Conservation (phyloP, 2,329 filamentous ascomycete species). For the Pestalotiopsis sp. region DNA sequence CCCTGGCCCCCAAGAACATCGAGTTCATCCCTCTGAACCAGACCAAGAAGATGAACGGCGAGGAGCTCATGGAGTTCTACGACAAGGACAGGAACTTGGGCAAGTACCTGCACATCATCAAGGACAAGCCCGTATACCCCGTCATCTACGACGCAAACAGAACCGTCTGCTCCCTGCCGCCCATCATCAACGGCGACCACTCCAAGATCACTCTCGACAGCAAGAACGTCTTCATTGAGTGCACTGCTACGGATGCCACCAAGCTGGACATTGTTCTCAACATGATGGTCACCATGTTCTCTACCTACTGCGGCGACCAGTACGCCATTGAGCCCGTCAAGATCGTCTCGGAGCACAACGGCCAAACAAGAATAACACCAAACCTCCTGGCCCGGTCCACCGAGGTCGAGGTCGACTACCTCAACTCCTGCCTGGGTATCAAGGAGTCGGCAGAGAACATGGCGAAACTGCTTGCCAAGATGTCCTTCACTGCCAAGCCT, state of each 20-base stretch:
- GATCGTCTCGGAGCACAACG: conserved; percentile 90
- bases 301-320: conserved; percentile 80
- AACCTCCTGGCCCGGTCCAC: conserved; percentile 76
- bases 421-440: conserved; percentile 91
- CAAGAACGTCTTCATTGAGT: conserved; percentile 94
- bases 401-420: conserved; percentile 86
- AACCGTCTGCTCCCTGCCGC: conserved; percentile 88
- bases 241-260: conserved; percentile 92
- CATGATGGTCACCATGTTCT: conserved; percentile 98
- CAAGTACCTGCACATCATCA: conserved; percentile 90
- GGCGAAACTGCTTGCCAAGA: conserved; percentile 80
- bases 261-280: conserved; percentile 96
- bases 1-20: conserved; percentile 87
- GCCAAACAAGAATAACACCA: conserved; percentile 78
- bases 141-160: conserved; percentile 91
- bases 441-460: conserved; percentile 73
- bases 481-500: conserved; percentile 83
- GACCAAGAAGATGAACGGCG: conserved; percentile 81
- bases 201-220: conserved; percentile 94
- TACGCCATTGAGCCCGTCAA: conserved; percentile 95
- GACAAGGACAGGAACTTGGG: conserved; percentile 92
- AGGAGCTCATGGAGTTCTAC: conserved; percentile 92
- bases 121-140: conserved; percentile 90
- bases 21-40: conserved; percentile 91
- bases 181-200: conserved; percentile 78